Evolutionary conservation across 2,329 filamentous ascomycete species (phyloP).

Genomic region (Fusarium oxysporum): DNA sequence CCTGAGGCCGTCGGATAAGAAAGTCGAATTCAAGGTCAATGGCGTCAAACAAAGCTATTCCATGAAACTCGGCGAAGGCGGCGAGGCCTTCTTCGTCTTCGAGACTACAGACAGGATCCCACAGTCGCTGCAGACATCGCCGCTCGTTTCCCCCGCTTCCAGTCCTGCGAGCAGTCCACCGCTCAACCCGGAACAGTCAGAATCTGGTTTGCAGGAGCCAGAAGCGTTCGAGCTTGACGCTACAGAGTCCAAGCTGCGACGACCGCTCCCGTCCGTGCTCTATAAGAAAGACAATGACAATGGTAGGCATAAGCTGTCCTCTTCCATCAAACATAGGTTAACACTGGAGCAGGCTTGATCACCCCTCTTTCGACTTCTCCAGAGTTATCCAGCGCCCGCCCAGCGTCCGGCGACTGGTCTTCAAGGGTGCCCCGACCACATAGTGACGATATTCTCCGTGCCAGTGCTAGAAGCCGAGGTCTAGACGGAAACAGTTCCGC

Average conservation of each 20-base stretch:
- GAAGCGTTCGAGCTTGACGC: constrained; percentile 76
- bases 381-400: constrained; percentile 59
- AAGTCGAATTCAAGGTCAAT: constrained; percentile 98
- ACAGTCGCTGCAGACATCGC: constrained; percentile 93
- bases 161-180: constrained; percentile 89
- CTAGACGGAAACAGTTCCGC: constrained; percentile 53
- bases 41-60: constrained; percentile 90
- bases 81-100: constrained; percentile 98
- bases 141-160: constrained; percentile 87
- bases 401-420: constrained; percentile 64
- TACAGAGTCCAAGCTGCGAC: constrained; percentile 49
- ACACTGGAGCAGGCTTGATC: constrained; percentile 53
- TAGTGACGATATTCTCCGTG: constrained; percentile 66
- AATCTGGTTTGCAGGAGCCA: constrained; percentile 69
- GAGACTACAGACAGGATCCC: constrained; percentile 93
- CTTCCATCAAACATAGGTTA: neutral
- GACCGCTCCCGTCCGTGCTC: constrained; percentile 61
- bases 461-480: constrained; percentile 55
- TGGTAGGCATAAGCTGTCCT: constrained; percentile 42
- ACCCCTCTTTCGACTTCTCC: constrained; percentile 67
- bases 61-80: constrained; percentile 98
- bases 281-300: constrained; percentile 45
- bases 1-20: constrained; percentile 94
- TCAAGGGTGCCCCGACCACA: constrained; percentile 57
- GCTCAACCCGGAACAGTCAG: constrained; percentile 56